Percentiles rank a stretch among this genome's conserved stretches.
phyloP scores from a whole-genome alignment of 495 filamentous ascomycete genomes.

The Xylaria palmicola region DNA sequence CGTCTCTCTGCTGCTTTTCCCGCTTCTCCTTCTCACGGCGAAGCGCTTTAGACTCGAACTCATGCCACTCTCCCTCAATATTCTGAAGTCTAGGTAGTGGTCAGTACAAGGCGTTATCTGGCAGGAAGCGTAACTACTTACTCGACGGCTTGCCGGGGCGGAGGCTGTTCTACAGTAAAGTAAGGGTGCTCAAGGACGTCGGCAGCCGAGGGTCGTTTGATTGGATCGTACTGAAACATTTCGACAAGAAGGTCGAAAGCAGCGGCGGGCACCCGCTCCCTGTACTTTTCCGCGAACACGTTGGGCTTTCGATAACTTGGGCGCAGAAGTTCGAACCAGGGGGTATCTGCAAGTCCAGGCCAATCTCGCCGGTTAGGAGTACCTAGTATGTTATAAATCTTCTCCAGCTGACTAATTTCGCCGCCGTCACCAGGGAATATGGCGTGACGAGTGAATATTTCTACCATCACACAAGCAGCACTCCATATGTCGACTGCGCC shows the following conservation, averaged over 20 bases:
- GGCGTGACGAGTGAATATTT: conserved; percentile 93
- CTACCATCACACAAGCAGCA: conserved; percentile 92
- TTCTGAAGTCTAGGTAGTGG: conserved; percentile 62
- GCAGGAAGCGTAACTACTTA: conserved; percentile 48
- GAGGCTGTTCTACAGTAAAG: conserved; percentile 80
- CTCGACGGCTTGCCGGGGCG: conserved; percentile 76
- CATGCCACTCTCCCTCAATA: conserved; percentile 96
- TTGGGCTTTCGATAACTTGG: conserved; percentile 71
- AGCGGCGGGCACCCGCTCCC: conserved; percentile 65
- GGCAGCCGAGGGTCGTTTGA: conserved; percentile 76
- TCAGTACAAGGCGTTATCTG: conserved; percentile 10
- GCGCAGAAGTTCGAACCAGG: conserved; percentile 90
- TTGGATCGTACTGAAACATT: conserved; percentile 87
- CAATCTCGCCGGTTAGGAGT: conserved; percentile 83
- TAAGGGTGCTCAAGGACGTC: conserved; percentile 89
- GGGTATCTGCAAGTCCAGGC: conserved; percentile 86
- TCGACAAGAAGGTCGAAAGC: conserved; percentile 78
- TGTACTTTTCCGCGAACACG: conserved; percentile 82
- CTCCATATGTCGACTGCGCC: conserved; percentile 97
- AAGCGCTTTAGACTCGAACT: conserved; percentile 95
- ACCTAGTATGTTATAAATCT: conserved; percentile 89
- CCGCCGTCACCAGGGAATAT: conserved; percentile 94
- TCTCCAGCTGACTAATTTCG: conserved; percentile 94
- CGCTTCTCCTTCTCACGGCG: conserved; percentile 84
- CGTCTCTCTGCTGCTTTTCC: conserved; percentile 76